Conservation (phyloP, 345 rosid genomes). For the Eucalyptus sideroxylon region DNA sequence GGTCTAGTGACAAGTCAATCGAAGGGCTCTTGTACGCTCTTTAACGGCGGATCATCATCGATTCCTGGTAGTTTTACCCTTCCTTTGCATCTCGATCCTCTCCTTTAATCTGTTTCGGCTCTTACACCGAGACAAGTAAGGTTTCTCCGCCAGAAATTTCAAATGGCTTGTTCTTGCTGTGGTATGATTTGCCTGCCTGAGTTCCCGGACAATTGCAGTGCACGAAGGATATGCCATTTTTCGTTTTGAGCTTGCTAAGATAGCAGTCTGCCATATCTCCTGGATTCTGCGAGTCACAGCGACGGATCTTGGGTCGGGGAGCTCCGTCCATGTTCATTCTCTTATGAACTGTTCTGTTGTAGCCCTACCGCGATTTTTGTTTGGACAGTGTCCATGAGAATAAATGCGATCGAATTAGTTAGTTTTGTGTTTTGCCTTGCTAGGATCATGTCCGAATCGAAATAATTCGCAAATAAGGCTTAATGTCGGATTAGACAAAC, state of each 20-base stretch:
- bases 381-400: neutral
- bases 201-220: neutral
- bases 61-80: neutral
- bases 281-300: neutral
- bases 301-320: neutral
- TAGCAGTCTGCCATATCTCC: neutral
- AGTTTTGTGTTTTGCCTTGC: neutral
- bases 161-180: neutral
- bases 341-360: neutral
- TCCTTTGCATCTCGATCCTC: neutral
- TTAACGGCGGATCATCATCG: neutral
- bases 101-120: neutral
- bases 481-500: neutral
- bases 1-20: neutral
- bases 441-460: neutral
- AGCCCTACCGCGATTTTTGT: neutral
- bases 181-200: neutral
- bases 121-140: neutral
- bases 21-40: neutral
- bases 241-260: neutral
- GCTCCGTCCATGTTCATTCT: neutral
- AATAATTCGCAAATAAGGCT: neutral
- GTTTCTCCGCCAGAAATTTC: neutral
- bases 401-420: neutral
- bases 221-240: neutral